phyloP scores from a whole-genome alignment of 2,329 filamentous ascomycete genomes.

The Xylaria sp. region DNA sequence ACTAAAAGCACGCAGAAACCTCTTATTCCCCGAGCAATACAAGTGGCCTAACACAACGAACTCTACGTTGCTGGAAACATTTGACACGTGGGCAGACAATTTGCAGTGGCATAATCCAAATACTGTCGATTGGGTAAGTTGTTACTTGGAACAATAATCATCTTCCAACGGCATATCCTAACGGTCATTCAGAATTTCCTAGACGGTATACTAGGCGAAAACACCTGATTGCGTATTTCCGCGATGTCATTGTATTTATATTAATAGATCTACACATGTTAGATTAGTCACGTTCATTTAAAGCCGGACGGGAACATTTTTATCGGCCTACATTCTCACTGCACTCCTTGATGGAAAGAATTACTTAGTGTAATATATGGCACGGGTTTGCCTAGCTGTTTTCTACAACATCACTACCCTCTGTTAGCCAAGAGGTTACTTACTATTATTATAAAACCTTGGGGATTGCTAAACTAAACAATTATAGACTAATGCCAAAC shows the following conservation, averaged over 20 bases:
- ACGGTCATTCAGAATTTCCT: constrained; percentile 21
- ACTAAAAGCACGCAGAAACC: constrained; percentile 21
- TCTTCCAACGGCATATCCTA: not conserved
- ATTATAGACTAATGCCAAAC: too few species aligned
- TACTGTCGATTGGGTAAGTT: constrained; percentile 32
- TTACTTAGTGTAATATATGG: too few species aligned
- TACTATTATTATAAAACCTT: too few species aligned
- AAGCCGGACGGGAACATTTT: too few species aligned
- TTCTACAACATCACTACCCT: too few species aligned
- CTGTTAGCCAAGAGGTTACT: too few species aligned
- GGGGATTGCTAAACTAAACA: too few species aligned
- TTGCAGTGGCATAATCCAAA: constrained; percentile 31
- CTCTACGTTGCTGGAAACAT: constrained; percentile 29
- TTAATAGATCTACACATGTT: too few species aligned
- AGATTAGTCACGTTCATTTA: too few species aligned
- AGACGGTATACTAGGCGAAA: constrained; percentile 26
- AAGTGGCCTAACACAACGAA: constrained; percentile 26
- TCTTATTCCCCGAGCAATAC: constrained; percentile 28
- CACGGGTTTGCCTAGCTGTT: too few species aligned
- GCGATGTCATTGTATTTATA: not conserved
- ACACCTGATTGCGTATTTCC: not conserved
- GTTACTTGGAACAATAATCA: not conserved
- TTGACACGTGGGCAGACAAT: constrained; percentile 36
- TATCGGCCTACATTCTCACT: too few species aligned
- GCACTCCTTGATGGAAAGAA: too few species aligned